phyloP scores from a whole-genome alignment of 129 eudicot genomes.

The Helianthus tuberosus region DNA sequence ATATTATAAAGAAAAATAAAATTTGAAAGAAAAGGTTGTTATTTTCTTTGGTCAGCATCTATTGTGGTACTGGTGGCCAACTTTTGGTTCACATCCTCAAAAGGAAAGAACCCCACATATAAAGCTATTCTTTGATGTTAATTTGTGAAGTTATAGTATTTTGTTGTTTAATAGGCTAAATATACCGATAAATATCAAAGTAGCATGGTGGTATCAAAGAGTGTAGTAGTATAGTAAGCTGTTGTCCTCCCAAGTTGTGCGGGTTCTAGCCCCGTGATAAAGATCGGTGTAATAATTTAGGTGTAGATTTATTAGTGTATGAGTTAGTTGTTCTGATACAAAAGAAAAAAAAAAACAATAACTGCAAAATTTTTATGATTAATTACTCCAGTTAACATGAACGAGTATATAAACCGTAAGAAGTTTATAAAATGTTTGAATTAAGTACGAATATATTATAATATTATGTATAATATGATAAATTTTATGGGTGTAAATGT shows the following conservation, averaged over 20 bases:
- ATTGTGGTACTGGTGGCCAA: constrained; percentile 30
- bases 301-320: no score
- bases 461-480: neutral
- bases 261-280: no score
- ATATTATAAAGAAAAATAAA: neutral
- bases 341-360: neutral
- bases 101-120: constrained; percentile 32
- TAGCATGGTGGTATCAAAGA: no score
- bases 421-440: neutral
- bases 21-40: constrained; percentile 11
- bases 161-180: constrained; percentile 14
- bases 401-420: neutral
- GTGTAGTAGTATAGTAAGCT: no score
- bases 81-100: constrained; percentile 38
- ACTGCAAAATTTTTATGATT: neutral
- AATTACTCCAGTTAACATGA: neutral
- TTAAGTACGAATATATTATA: neutral
- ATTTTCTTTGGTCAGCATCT: constrained; percentile 29
- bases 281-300: no score
- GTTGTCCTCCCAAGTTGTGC: no score
- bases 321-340: no score
- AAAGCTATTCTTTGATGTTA: constrained; percentile 27
- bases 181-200: neutral
- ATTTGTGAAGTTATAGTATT: neutral
- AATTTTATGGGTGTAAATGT: neutral